phyloP scores from a whole-genome alignment of 192 early-diverging fungal genomes.

The Entomortierella lignicola region DNA sequence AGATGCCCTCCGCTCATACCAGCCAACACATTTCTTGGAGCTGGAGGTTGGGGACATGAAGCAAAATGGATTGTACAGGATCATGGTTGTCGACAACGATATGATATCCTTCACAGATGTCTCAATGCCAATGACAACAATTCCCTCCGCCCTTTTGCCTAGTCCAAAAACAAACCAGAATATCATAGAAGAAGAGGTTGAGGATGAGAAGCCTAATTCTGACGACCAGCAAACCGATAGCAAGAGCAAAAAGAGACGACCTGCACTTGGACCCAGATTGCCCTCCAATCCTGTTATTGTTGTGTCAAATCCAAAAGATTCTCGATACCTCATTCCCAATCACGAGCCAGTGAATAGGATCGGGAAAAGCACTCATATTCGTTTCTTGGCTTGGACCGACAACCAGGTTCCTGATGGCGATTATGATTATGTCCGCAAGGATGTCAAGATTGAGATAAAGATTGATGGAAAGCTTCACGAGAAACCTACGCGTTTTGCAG shows the following conservation, averaged over 20 bases:
- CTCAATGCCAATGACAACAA: conserved; percentile 65
- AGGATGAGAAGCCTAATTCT: neutral
- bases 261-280: conserved; percentile 54
- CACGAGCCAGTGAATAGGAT: conserved; percentile 80
- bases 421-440: conserved; percentile 22
- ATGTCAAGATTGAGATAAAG: conserved; percentile 56
- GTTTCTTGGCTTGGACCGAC: conserved; percentile 80
- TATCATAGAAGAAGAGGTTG: neutral
- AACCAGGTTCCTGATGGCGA: conserved; percentile 34
- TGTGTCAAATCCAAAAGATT: conserved; percentile 91
- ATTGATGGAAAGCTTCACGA: conserved; percentile 65
- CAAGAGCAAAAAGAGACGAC: conserved; percentile 14
- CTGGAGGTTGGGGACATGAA: conserved; percentile 94
- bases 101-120: conserved; percentile 85
- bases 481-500: conserved; percentile 58
- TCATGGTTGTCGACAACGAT: conserved; percentile 90
- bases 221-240: neutral
- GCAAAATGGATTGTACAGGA: conserved; percentile 85
- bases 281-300: conserved; percentile 77
- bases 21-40: conserved; percentile 76
- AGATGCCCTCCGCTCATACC: conserved; percentile 72
- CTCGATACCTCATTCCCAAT: conserved; percentile 73
- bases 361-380: conserved; percentile 72
- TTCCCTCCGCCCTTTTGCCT: conserved; percentile 64
- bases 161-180: neutral